Base-by-base conservation (phyloP, 2,329 filamentous ascomycete genomes). In the Neonectria neomacrospora region DNA sequence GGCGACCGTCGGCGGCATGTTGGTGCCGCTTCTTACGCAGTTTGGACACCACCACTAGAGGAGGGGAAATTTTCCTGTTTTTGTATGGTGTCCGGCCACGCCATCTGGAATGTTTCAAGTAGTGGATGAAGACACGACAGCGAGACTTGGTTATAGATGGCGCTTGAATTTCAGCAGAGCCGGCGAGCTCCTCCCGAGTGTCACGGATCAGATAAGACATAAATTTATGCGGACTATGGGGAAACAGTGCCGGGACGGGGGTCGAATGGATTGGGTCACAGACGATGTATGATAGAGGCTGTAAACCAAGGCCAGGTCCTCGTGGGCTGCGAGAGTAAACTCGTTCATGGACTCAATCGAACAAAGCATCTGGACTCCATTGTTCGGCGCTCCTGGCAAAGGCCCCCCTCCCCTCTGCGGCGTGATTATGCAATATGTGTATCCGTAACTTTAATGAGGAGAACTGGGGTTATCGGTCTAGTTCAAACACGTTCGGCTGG, bases 11-110 rank as follows among this genome's bases (percentile, higher is more conserved):
- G 84, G 84, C 26, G 92, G 92, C 66, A 95, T 96, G 91, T 77
- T 95, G 57, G 76, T 96, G 57, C 92, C 92, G 14, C 82, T 95
- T 42, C 79, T 94, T 44, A 93, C 91, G 20, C 91, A 94, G 71
- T 87, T 94, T 68, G 92, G 92, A 3, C 91, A 94, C 75, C 89
- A 91, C 72, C 90, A 93, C 74, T 86, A 73, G 61, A 54, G 28
- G 54, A 41, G n/a, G 41, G 22, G 32, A 45, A n/a, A 39, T 37
- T 41, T 47, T 42, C 54, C 54, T 51, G 8, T 61, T 26, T 54
- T 63, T 54, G 22, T 37, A 37, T 58, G 53, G 42, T 63, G 47
- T 22, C 45, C n/a, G 61, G 58, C 66, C 60, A 60, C 32, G 58
- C 48, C 58, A 58, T 51, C 50, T 30, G 55, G 42, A 48, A 50